Conservation (phyloP, 176 grass and related monocot species). For the Eleusine coracana region DNA sequence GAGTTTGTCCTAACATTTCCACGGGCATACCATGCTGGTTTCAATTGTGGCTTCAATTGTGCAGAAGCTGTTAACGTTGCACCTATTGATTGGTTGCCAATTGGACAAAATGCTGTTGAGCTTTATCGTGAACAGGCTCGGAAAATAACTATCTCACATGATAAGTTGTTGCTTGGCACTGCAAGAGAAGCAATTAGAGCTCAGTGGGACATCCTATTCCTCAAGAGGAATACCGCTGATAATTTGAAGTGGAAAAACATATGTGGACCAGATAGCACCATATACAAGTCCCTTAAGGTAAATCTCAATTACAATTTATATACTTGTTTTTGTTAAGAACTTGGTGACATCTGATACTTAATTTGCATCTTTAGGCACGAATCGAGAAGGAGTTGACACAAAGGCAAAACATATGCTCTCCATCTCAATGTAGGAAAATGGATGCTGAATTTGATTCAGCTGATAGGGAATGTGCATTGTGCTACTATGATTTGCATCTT, state of each 20-base stretch:
- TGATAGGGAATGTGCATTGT: conserved; percentile 81
- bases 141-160: conserved; percentile 87
- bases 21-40: conserved; percentile 87
- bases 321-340: neutral
- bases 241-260: conserved; percentile 77
- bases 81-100: conserved; percentile 93
- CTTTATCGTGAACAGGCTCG: conserved; percentile 74
- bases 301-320: conserved; percentile 13
- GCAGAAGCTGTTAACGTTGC: conserved; percentile 97
- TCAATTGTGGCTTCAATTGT: conserved; percentile 98
- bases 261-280: conserved; percentile 67
- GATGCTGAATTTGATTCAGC: conserved; percentile 73
- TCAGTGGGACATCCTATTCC: conserved; percentile 81
- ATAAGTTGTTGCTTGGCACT: conserved; percentile 86
- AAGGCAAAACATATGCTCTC: conserved; percentile 57
- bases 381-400: conserved; percentile 62
- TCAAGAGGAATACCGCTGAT: conserved; percentile 57
- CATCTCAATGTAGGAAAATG: conserved; percentile 79
- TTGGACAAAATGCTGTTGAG: conserved; percentile 92
- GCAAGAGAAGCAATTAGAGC: conserved; percentile 85
- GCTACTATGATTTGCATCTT: conserved; percentile 94
- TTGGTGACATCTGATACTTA: conserved; percentile 38
- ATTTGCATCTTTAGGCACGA: conserved; percentile 55
- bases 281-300: conserved; percentile 85
- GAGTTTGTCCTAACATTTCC: conserved; percentile 97